Base-by-base conservation (phyloP, 2,329 filamentous ascomycete genomes). In the Plectosphaerella plurivora region DNA sequence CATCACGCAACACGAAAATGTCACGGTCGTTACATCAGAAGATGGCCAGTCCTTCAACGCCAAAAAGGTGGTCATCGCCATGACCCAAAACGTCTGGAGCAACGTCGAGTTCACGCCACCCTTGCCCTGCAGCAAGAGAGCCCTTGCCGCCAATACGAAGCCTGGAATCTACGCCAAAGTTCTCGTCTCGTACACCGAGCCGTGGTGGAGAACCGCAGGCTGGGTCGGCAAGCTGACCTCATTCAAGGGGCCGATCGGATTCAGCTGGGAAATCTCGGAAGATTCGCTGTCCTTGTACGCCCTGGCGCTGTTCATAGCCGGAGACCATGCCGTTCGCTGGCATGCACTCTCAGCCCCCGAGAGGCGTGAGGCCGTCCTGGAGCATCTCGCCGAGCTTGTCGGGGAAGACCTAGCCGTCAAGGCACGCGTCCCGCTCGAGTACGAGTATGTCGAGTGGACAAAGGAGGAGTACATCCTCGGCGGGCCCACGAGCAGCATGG, bases 181-280 rank as follows among this genome's bases (percentile, higher is more conserved):
- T 2, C 63, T 73, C 6, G 53, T 76, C 10, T 64, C 72, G 28
- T 81, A 74, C 61, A 52, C 61, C 1, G 60, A 60, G 5, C 72
- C 76, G 0, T 81, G 73, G 61, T 82, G 79, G 79, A 60, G 66
- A 1, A 59, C 66, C 0, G 52, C 62, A 1, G 68, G 70, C 0
- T 63, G 73, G 15, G 72, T 68, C 42, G 77, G 75, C 5, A 63
- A 74, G 18, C 63, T 69, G 3, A 68, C 70, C 49, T 73, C 70
- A 0, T 68, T 47, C 14, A 51, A 54, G 3, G 63, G 63, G 0
- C 65, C 65, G 10, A 53, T 67, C 35, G 54, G 53, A 55, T 64
- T 67, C 45, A 61, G 58, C 9, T 60, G 63, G 53, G 65, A 67
- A 44, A 64, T 58, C 1, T 62, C 57, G 33, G 52, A 58, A 2